Evolutionary conservation across 2,329 filamentous ascomycete genomes (phyloP).

Genomic region (Apiospora malaysiana): DNA sequence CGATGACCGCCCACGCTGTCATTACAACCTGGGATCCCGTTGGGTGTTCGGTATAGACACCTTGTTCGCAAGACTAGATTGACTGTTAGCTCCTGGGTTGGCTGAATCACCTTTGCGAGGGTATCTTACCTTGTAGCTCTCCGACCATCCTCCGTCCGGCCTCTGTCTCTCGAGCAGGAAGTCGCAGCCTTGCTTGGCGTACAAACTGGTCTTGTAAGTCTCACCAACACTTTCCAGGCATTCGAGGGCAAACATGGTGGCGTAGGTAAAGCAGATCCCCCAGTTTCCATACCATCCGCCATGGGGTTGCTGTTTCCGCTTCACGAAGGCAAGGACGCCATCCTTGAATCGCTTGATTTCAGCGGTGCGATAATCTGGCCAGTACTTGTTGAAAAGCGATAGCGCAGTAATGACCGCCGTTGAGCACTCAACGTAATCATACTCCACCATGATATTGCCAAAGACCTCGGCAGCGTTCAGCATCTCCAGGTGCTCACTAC

Average conservation of each 20-base stretch:
- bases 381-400: conserved; percentile 79
- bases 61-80: conserved; percentile 73
- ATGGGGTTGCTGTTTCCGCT: conserved; percentile 75
- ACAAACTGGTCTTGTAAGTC: conserved; percentile 74
- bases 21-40: conserved; percentile 87
- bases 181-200: conserved; percentile 77
- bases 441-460: conserved; percentile 96
- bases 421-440: conserved; percentile 97
- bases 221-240: conserved; percentile 83
- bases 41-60: conserved; percentile 75
- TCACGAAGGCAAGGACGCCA: conserved; percentile 82
- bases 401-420: conserved; percentile 91
- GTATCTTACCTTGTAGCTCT: conserved; percentile 75
- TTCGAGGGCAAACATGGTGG: conserved; percentile 94
- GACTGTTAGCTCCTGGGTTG: conserved; percentile 23
- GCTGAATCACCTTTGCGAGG: too few species aligned
- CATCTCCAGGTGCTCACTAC: conserved; percentile 77
- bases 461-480: conserved; percentile 98
- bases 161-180: conserved; percentile 88
- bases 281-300: conserved; percentile 98
- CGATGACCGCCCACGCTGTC: conserved; percentile 89
- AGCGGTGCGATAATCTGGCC: conserved; percentile 76
- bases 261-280: conserved; percentile 98
- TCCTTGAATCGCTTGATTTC: conserved; percentile 79
- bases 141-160: conserved; percentile 93